Percentiles rank a stretch among this genome's conserved stretches.
These are phyloP conservation scores for Flaveria floridana DNA, from an alignment of 140 eudicot genomes.

Conservation along the genomic window DNA sequence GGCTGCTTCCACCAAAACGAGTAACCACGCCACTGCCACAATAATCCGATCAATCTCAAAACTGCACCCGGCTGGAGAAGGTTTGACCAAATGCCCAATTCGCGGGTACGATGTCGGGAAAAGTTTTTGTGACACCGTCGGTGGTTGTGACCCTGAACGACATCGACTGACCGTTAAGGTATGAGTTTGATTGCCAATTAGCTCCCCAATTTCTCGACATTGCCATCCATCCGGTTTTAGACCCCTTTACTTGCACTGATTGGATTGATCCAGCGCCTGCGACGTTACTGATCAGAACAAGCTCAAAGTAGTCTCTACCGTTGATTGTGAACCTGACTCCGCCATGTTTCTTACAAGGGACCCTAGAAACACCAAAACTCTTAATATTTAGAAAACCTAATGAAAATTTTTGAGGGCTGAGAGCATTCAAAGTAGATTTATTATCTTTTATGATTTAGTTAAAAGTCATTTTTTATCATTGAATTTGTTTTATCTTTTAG, in stretches of 20 bases:
- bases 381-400: no score
- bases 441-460: no score
- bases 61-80: slow-evolving; percentile 58
- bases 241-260: slow-evolving; percentile 76
- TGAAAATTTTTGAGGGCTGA: no score
- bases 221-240: slow-evolving; percentile 60
- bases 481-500: no score
- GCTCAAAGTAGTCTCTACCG: slow-evolving; percentile 87
- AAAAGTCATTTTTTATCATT: no score
- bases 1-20: slow-evolving; percentile 66
- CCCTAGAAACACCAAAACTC: slow-evolving; percentile 41
- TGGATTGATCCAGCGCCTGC: slow-evolving; percentile 72
- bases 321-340: slow-evolving; percentile 88
- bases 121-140: slow-evolving; percentile 60
- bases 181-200: slow-evolving; percentile 74
- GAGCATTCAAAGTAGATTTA: no score
- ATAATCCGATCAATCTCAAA: slow-evolving; percentile 34
- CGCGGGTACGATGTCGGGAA: slow-evolving; percentile 54
- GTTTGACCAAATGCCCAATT: slow-evolving; percentile 82
- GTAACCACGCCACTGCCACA: slow-evolving; percentile 78
- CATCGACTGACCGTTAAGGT: slow-evolving; percentile 70
- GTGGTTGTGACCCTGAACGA: slow-evolving; percentile 77
- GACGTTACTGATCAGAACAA: slow-evolving; percentile 64
- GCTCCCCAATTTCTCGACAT: slow-evolving; percentile 98
- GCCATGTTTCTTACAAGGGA: slow-evolving; percentile 76